Evolutionary conservation across 192 early-diverging fungal species (phyloP).

Genomic region (Lobulomyces angularis): DNA sequence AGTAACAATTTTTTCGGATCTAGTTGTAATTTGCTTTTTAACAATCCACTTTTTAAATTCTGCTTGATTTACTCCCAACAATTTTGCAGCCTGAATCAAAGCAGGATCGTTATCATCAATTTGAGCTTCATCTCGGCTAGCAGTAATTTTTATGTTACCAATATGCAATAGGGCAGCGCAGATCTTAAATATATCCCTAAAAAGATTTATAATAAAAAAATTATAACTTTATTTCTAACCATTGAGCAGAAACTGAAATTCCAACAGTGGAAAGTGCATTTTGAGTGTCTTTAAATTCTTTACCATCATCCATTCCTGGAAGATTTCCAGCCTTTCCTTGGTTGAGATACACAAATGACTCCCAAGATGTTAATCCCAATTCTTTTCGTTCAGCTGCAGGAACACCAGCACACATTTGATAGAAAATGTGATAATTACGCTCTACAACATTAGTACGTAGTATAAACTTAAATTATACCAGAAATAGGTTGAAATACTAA

Average conservation of each 20-base stretch:
- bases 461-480: slow-evolving; percentile 5
- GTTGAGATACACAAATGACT: slow-evolving; percentile 72
- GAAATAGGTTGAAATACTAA: slow-evolving; percentile 84
- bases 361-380: slow-evolving; percentile 62
- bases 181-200: slow-evolving; percentile 66
- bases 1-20: slow-evolving; percentile 84
- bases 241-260: slow-evolving; percentile 68
- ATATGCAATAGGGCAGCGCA: slow-evolving; percentile 88
- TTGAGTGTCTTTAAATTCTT: slow-evolving; percentile 80
- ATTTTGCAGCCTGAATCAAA: slow-evolving; percentile 45
- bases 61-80: slow-evolving; percentile 64
- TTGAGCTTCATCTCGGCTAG: slow-evolving; percentile 48
- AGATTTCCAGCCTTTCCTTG: slow-evolving; percentile 73
- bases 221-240: slow-evolving; percentile 24
- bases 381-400: slow-evolving; percentile 72
- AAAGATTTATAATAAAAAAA: neutral
- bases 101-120: slow-evolving; percentile 70
- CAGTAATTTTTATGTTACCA: slow-evolving; percentile 84
- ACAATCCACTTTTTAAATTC: slow-evolving; percentile 92
- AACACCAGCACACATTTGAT: slow-evolving; percentile 89
- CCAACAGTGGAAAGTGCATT: slow-evolving; percentile 76
- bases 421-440: slow-evolving; percentile 99
- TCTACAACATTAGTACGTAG: slow-evolving; percentile 25
- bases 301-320: slow-evolving; percentile 79
- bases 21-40: slow-evolving; percentile 81